phyloP scores from a whole-genome alignment of 2,329 filamentous ascomycete genomes.

The Penicillium griseofulvum region DNA sequence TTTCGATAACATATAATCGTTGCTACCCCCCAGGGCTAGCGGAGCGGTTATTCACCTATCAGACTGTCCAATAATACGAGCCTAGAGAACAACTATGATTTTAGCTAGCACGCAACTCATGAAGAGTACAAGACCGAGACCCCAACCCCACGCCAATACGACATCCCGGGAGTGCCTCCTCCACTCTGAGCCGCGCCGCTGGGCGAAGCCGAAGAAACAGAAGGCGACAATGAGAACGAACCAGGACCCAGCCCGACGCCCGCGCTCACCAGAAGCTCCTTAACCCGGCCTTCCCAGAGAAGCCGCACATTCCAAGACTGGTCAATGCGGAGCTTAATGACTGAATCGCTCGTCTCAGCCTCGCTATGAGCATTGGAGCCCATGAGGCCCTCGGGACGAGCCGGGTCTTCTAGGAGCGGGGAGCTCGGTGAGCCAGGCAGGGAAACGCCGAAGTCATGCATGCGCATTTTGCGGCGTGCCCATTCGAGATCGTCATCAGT shows the following conservation, averaged over 20 bases:
- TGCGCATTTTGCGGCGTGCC: conserved; percentile 39
- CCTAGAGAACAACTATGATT: not conserved
- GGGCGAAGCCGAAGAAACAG: conserved; percentile 22
- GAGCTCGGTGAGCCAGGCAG: conserved; percentile 18
- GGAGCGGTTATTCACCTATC: not conserved
- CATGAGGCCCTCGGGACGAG: conserved; percentile 12
- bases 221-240: conserved; percentile 33
- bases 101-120: conserved; percentile 17
- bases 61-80: not conserved
- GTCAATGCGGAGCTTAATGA: conserved; percentile 85
- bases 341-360: conserved; percentile 72
- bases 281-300: conserved; percentile 88
- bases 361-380: conserved; percentile 27
- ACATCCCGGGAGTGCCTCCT: conserved; percentile 26
- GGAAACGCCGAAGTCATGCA: conserved; percentile 25
- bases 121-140: conserved; percentile 45
- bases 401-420: conserved; percentile 17
- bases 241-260: conserved; percentile 75
- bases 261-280: conserved; percentile 87
- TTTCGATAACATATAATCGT: not conserved
- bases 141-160: conserved; percentile 44
- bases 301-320: conserved; percentile 83
- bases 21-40: not conserved
- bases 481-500: conserved; percentile 46
- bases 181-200: conserved; percentile 28